phyloP scores from a whole-genome alignment of 164 flowering plant genomes.

The Stephania japonica region DNA sequence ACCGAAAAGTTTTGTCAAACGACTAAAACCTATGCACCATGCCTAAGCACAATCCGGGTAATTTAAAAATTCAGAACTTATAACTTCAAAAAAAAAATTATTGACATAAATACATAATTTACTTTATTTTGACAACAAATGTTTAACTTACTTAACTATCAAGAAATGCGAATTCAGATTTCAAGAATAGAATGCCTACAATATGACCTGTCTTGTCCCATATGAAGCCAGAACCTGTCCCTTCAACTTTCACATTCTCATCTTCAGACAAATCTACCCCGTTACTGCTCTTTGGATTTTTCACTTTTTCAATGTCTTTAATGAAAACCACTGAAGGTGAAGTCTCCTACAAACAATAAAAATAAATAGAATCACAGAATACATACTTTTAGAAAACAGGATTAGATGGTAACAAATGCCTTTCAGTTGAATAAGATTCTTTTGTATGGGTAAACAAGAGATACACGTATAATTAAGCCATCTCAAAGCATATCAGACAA shows the following conservation, averaged over 20 bases:
- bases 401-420: not conserved
- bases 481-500: no score
- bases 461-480: not conserved
- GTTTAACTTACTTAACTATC: not conserved
- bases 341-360: slow-evolving; percentile 42
- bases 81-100: not conserved
- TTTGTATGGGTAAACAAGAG: not conserved
- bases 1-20: no score
- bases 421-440: not conserved
- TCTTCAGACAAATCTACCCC: slow-evolving; percentile 29
- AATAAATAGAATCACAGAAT: not conserved
- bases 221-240: slow-evolving; percentile 91
- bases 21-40: no score
- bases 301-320: slow-evolving; percentile 50
- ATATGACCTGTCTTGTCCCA: slow-evolving; percentile 95
- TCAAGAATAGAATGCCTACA: slow-evolving; percentile 41
- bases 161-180: not conserved
- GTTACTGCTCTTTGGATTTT: slow-evolving; percentile 26
- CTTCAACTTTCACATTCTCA: slow-evolving; percentile 68
- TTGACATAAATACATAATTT: not conserved
- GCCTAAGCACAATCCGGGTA: not conserved
- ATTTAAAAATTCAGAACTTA: not conserved
- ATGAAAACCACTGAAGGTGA: slow-evolving; percentile 79
- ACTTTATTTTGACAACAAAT: no score
- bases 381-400: not conserved